Conservation (phyloP, 2,329 filamentous ascomycete species). For the Diaporthe helianthi region DNA sequence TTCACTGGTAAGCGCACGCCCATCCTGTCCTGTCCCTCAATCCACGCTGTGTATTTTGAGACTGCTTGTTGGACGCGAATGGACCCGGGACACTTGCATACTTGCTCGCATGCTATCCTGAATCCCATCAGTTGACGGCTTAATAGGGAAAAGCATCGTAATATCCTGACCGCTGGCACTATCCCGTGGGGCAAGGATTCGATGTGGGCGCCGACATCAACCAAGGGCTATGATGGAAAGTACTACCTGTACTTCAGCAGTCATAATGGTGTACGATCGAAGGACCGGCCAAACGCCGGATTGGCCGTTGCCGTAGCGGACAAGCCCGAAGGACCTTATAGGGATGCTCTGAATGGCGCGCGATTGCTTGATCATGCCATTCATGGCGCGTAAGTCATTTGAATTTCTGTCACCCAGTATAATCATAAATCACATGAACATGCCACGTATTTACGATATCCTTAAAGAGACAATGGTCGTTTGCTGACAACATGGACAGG, state of each 20-base stretch:
- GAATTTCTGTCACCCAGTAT: not conserved
- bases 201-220: constrained; percentile 55
- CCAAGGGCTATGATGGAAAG: constrained; percentile 47
- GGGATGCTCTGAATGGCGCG: not conserved
- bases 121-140: not conserved
- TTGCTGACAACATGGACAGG: constrained; percentile 39
- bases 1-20: constrained; percentile 56
- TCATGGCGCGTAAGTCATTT: constrained; percentile 4
- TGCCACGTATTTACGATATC: not conserved
- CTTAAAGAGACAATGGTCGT: not conserved
- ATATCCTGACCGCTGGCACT: constrained; percentile 48
- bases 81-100: no score
- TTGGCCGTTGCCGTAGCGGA: constrained; percentile 50
- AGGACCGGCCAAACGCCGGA: constrained; percentile 44
- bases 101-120: no score
- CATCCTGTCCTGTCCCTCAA: constrained; percentile 20
- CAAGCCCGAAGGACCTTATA: constrained; percentile 37
- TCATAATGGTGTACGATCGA: constrained; percentile 49
- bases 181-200: constrained; percentile 52
- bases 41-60: no score
- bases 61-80: not conserved
- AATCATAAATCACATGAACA: not conserved
- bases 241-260: constrained; percentile 59
- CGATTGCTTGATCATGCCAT: not conserved
- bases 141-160: constrained; percentile 21